Evolutionary conservation across 768 basidiomycete species (phyloP), one percentile per base, ranked within the genome.

Genomic region (Dentipellis sp.): DNA sequence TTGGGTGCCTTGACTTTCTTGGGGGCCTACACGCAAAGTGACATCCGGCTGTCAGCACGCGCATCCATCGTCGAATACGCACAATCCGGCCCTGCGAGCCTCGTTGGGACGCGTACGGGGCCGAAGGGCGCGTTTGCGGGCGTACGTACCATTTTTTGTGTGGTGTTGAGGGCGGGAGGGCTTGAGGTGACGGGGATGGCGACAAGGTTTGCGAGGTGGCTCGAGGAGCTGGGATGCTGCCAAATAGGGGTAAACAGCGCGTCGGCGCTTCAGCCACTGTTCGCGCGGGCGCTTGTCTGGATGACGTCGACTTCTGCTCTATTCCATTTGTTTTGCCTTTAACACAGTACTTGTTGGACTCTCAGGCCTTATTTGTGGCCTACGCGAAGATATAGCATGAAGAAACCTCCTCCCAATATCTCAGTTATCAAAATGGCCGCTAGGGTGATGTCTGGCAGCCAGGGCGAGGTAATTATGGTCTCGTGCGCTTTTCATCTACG

Each of bases 1-100:
- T 83, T 79, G 3, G 48, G 48, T 59, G 75, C 84, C 74, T 87
- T 90, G 71, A 73, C 75, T 78, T 87, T 88, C 75, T 88, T 92
- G 71, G 90, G 90, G 61, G 90, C 75, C 90, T 92, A 6, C 6
- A 29, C 29, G 29, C 29, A 29, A 75, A 50, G 22, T 35, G 48
- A 3, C 78, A 84, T 83, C 83, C 75, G 59, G 50, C 58, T 16
- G 72, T 78, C 70, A 79, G 78, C 58, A 21, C 59, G 58, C 39
- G 67, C 68, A 85, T 85, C 83, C 84, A 83, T 57, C 74, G 14
- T 38, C 54, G 48, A 22, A 21, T 8, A 22, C 56, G 46, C 40
- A 48, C 35, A 22, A 49, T 48, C 37, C 35, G 40, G 37, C 34
- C 39, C 52, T 22, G 21, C 37, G 12, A 29, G 10, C 9, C 19